Conservation (phyloP, 2,329 filamentous ascomycete species). For the Mycocentrospora acerina region DNA sequence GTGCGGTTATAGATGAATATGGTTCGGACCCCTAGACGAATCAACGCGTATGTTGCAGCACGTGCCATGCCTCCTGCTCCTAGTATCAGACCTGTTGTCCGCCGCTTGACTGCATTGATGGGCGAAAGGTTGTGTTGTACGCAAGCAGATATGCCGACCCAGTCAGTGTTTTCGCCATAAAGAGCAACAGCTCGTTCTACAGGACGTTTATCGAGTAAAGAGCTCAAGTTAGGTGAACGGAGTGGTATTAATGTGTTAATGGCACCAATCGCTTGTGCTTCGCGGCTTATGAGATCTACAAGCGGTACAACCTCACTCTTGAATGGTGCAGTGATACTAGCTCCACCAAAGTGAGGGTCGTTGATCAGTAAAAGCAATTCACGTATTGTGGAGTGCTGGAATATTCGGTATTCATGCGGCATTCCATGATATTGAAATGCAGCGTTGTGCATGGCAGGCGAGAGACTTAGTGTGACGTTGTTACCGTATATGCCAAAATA, state of each 20-base stretch:
- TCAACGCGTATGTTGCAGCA: slow-evolving; percentile 1
- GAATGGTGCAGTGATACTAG: slow-evolving; percentile 1
- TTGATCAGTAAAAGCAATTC: neutral
- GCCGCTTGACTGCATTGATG: neutral
- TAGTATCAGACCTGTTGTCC: slow-evolving; percentile 1
- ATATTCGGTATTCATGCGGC: neutral
- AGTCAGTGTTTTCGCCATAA: slow-evolving; percentile 3
- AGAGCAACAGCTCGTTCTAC: neutral
- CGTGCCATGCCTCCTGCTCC: slow-evolving; percentile 4
- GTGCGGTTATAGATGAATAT: slow-evolving; percentile 2
- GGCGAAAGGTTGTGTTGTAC: slow-evolving; percentile 1
- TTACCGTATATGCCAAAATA: slow-evolving; percentile 3
- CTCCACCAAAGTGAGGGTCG: neutral
- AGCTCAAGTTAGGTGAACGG: neutral
- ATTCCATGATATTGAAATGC: slow-evolving; percentile 1
- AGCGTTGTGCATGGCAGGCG: slow-evolving; percentile 3
- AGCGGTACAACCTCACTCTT: slow-evolving; percentile 1
- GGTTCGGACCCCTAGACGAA: neutral
- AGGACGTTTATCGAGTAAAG: neutral
- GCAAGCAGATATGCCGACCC: slow-evolving; percentile 1
- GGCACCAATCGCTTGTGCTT: slow-evolving; percentile 1
- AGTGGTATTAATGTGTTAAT: slow-evolving; percentile 2
- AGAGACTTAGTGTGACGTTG: neutral
- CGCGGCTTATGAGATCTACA: neutral
- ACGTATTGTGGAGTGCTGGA: neutral